Evolutionary conservation across 2,329 filamentous ascomycete genomes (phyloP).

Genomic region (Ophiostoma quercus): DNA sequence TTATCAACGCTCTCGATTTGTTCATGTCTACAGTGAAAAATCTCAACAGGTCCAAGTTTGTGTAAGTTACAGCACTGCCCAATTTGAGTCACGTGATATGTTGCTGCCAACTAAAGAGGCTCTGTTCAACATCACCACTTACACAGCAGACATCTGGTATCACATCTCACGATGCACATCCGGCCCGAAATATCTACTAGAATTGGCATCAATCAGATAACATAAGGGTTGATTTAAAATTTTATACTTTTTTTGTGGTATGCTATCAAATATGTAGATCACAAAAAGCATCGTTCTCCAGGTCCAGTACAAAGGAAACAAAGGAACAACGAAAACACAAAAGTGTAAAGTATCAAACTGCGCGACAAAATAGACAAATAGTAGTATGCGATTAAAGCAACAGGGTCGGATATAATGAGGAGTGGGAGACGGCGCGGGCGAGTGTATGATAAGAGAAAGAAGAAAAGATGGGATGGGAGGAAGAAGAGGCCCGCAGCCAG

Average conservation of each 20-base stretch:
- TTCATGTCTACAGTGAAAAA: too few relatives aligned
- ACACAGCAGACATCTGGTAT: not conserved
- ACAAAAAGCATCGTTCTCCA: constrained; percentile 8
- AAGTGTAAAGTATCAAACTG: not conserved
- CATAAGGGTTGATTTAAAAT: not conserved
- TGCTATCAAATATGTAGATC: constrained; percentile 15
- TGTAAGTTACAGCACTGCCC: too few relatives aligned
- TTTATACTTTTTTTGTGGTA: constrained; percentile 16
- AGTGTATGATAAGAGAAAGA: constrained; percentile 6
- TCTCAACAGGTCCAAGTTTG: too few relatives aligned
- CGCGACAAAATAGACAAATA: constrained; percentile 6
- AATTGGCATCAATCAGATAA: not conserved
- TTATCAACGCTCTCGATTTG: too few relatives aligned
- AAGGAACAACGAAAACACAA: not conserved
- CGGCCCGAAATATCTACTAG: too few relatives aligned
- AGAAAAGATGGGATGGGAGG: not conserved
- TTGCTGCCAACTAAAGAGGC: too few relatives aligned
- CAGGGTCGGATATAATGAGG: constrained; percentile 9
- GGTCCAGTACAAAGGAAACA: constrained; percentile 11
- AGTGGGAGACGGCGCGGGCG: not conserved
- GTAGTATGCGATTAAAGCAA: constrained; percentile 12
- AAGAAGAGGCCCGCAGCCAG: constrained; percentile 3
- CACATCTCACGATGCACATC: too few relatives aligned
- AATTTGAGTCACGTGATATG: not conserved
- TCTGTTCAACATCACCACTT: not conserved